A percentile compares a stretch with the other conserved stretches of the same genome.
phyloP scores from a whole-genome alignment of 2,329 filamentous ascomycete species.

The Gliomastix tumulicola region DNA sequence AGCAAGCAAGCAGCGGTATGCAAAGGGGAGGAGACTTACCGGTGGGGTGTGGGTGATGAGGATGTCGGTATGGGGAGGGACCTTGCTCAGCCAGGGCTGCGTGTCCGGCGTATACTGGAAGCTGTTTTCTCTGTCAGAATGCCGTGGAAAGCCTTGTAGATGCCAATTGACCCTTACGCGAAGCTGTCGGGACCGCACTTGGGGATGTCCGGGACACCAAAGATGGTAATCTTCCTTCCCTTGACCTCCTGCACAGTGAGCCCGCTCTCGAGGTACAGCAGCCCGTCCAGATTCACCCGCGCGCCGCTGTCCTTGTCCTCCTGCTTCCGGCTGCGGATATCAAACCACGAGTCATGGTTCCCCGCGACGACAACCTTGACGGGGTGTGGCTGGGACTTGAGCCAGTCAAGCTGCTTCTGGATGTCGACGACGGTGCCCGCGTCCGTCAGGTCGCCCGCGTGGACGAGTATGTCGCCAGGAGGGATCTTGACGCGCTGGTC shows the following conservation, averaged over 20 bases:
- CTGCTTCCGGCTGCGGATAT: constrained; percentile 51
- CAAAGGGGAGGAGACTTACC: constrained; percentile 31
- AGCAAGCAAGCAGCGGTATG: no score
- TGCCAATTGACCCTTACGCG: constrained; percentile 30
- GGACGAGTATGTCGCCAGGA: constrained; percentile 76
- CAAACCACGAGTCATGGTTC: constrained; percentile 86
- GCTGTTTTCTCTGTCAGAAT: constrained; percentile 20
- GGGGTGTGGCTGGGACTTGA: constrained; percentile 63
- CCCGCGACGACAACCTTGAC: constrained; percentile 80
- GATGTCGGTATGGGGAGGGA: constrained; percentile 69
- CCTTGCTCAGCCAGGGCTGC: constrained; percentile 65
- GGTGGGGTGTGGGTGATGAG: constrained; percentile 79
- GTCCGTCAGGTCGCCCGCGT: constrained; percentile 80
- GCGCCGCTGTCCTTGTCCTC: constrained; percentile 46
- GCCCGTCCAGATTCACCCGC: constrained; percentile 55
- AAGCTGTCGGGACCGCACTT: constrained; percentile 63
- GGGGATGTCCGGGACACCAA: constrained; percentile 77
- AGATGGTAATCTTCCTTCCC: constrained; percentile 51
- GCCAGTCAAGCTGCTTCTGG: constrained; percentile 80
- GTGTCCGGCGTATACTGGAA: constrained; percentile 65
- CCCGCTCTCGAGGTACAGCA: constrained; percentile 72
- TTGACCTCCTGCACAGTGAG: constrained; percentile 57
- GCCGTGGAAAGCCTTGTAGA: no score
- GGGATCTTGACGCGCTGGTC: constrained; percentile 56
- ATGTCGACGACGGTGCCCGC: constrained; percentile 65